Percentiles rank a stretch among this genome's conserved stretches.
These are phyloP conservation scores for Cercospora sp. DNA, from an alignment of 2,329 filamentous ascomycete genomes.

Conservation along the genomic window DNA sequence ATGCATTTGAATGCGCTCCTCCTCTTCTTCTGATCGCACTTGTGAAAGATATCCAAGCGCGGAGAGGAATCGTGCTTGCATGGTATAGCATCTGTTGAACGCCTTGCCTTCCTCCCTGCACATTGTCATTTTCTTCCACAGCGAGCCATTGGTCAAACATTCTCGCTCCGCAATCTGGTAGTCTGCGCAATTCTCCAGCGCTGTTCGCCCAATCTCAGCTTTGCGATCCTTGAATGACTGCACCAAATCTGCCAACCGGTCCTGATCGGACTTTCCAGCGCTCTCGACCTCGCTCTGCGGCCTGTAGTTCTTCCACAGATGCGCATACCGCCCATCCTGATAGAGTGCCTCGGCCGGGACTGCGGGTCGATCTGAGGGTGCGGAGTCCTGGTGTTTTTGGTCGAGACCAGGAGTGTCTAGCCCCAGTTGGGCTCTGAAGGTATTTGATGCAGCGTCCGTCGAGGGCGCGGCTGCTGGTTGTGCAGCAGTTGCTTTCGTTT, in stretches of 20 bases:
- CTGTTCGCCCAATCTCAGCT: slow-evolving; percentile 72
- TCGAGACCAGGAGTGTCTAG: slow-evolving; percentile 25
- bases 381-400: slow-evolving; percentile 27
- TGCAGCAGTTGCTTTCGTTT: slow-evolving; percentile 17
- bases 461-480: slow-evolving; percentile 27
- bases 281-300: slow-evolving; percentile 69
- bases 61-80: slow-evolving; percentile 88
- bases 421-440: slow-evolving; percentile 38
- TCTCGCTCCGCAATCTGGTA: slow-evolving; percentile 80
- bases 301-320: slow-evolving; percentile 90
- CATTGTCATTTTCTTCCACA: slow-evolving; percentile 70
- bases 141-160: slow-evolving; percentile 74
- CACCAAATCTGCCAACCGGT: slow-evolving; percentile 76
- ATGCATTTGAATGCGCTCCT: slow-evolving; percentile 91
- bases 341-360: slow-evolving; percentile 59
- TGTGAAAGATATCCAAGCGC: slow-evolving; percentile 80
- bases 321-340: slow-evolving; percentile 72
- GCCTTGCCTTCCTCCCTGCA: slow-evolving; percentile 73
- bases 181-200: slow-evolving; percentile 88
- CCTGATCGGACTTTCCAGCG: slow-evolving; percentile 70
- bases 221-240: slow-evolving; percentile 82
- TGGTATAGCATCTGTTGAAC: slow-evolving; percentile 84
- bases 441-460: slow-evolving; percentile 32
- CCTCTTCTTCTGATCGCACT: slow-evolving; percentile 64
- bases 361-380: slow-evolving; percentile 36